Percentiles rank a stretch among this genome's conserved stretches.
These are phyloP conservation scores for Dipteronia dyeriana DNA, from an alignment of 345 rosid genomes.

Conservation along the genomic window DNA sequence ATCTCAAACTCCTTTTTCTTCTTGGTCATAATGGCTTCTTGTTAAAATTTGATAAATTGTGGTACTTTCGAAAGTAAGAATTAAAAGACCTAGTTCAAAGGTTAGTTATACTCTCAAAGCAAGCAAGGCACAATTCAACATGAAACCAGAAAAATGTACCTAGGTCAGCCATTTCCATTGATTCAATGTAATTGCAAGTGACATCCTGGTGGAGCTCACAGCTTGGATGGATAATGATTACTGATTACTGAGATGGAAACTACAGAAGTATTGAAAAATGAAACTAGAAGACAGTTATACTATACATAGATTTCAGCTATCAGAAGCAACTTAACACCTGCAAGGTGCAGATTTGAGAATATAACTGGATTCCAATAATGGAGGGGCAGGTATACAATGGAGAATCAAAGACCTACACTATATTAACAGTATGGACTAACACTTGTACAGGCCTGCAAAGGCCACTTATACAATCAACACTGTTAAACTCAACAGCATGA, in stretches of 20 bases:
- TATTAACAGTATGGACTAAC: slow-evolving; percentile 31
- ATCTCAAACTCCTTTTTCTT: too few relatives aligned
- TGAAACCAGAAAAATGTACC: neutral
- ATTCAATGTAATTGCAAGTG: too few relatives aligned
- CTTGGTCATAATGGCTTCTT: too few relatives aligned
- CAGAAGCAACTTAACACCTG: slow-evolving; percentile 3
- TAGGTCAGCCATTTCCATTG: neutral
- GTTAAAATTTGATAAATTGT: too few relatives aligned
- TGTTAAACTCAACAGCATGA: slow-evolving; percentile 21
- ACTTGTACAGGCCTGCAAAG: slow-evolving; percentile 28
- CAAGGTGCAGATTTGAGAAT: slow-evolving; percentile 27
- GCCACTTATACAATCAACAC: slow-evolving; percentile 22
- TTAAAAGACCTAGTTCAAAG: too few relatives aligned
- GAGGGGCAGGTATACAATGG: slow-evolving; percentile 30
- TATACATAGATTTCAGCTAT: neutral
- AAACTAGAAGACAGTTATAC: neutral
- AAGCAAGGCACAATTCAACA: too few relatives aligned
- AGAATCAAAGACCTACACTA: slow-evolving; percentile 36
- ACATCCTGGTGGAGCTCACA: too few relatives aligned
- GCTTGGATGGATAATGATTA: neutral
- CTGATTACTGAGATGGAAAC: neutral
- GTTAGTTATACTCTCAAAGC: too few relatives aligned
- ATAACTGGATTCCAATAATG: slow-evolving; percentile 31
- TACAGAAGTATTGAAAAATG: neutral
- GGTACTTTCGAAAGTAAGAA: too few relatives aligned